A percentile compares a stretch with the other conserved stretches of the same genome.
Conservation (phyloP, 2,329 filamentous ascomycete species). For the Rhinocladiella similis region DNA sequence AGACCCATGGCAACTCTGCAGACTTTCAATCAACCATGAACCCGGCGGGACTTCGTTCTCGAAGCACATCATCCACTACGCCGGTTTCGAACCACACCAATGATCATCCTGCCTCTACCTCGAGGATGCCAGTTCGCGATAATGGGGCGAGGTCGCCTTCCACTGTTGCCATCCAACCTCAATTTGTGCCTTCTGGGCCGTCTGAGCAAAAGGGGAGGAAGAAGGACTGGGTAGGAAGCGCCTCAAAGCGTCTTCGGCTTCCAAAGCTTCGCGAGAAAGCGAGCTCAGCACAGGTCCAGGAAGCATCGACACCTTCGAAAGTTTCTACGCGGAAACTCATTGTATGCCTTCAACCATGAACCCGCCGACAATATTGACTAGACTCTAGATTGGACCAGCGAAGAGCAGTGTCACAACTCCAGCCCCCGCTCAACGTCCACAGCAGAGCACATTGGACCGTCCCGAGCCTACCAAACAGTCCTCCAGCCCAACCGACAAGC, state of each 20-base stretch:
- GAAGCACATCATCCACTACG: not conserved
- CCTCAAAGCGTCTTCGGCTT: constrained; percentile 13
- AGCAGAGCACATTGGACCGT: not conserved
- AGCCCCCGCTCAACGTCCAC: not conserved
- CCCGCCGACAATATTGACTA: not conserved
- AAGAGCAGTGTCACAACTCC: not conserved
- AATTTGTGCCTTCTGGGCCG: not conserved
- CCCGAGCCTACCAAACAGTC: not conserved
- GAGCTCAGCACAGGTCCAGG: not conserved
- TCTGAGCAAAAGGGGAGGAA: constrained; percentile 3
- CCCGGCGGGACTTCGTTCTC: constrained; percentile 12
- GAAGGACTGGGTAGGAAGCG: constrained; percentile 13
- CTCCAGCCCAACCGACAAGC: constrained; percentile 31
- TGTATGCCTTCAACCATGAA: not conserved
- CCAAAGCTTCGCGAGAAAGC: constrained; percentile 6
- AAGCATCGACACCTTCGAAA: not conserved
- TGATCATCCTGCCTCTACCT: not conserved
- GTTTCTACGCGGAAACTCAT: constrained; percentile 2
- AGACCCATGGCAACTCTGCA: not conserved
- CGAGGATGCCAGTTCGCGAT: not conserved
- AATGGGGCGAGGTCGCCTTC: not conserved
- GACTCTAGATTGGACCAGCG: not conserved
- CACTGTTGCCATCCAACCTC: not conserved
- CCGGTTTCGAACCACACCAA: not conserved
- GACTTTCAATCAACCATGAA: not conserved